Conservation (phyloP, 1,139 yeast genomes). For the Pichia cactophila region DNA sequence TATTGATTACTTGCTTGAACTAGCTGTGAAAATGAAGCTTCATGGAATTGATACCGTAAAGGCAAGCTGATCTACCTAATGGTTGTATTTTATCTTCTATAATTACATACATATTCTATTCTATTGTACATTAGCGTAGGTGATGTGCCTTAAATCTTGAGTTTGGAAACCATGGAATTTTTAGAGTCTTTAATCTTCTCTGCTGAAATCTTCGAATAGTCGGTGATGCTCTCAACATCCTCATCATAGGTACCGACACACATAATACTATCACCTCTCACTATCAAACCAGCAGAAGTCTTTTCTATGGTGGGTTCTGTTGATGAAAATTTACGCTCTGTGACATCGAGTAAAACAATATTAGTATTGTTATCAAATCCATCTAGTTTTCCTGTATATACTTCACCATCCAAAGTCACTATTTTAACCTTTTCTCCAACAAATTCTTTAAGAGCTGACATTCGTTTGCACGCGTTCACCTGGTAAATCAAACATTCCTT, state of each 20-base stretch:
- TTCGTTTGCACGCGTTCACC: not conserved
- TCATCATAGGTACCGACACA: slow-evolving; percentile 54
- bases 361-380: slow-evolving; percentile 83
- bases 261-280: slow-evolving; percentile 81
- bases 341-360: slow-evolving; percentile 53
- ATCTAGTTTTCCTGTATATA: slow-evolving; percentile 58
- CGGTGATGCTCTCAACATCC: slow-evolving; percentile 44
- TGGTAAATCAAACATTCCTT: too few species aligned
- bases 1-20: slow-evolving; percentile 76
- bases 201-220: slow-evolving; percentile 47
- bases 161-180: slow-evolving; percentile 18
- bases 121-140: slow-evolving; percentile 1
- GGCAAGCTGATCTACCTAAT: not conserved
- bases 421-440: slow-evolving; percentile 52
- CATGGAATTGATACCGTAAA: slow-evolving; percentile 45
- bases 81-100: not conserved
- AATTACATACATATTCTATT: not conserved
- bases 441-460: slow-evolving; percentile 9
- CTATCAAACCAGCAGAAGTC: slow-evolving; percentile 55
- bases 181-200: slow-evolving; percentile 30
- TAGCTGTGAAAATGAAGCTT: slow-evolving; percentile 74
- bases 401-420: slow-evolving; percentile 77
- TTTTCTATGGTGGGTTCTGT: slow-evolving; percentile 46
- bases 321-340: slow-evolving; percentile 42
- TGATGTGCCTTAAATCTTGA: not conserved